Evolutionary conservation across 208 protist species (phyloP), one percentile per base, ranked within the genome.

Genomic region (Jaenimonas drosophilae): DNA sequence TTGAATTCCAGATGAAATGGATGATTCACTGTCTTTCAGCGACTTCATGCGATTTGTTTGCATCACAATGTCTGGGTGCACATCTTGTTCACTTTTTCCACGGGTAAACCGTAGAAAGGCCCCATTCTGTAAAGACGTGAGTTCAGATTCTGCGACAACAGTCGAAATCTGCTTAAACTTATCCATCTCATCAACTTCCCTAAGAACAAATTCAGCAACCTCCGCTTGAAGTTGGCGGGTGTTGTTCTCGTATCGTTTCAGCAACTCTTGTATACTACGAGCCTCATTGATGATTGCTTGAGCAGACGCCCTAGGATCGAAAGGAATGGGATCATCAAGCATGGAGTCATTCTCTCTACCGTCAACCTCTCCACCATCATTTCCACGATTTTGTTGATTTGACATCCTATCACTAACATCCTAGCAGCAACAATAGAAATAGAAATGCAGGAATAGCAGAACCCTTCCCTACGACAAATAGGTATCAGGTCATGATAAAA

Each of bases 151-250:
- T 14, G 39, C 46, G 32, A 63, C 54, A 29, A 40, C 57, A 14
- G 45, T 26, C 30, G 29, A 34, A 17, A 70, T 47, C 28, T 37
- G 30, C 1, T 44, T 46, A 27, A 68, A 48, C 6, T 34, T 42
- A 14, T 59, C 29, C 24, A 70, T 51, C 41, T 76, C 68, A 12
- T 51, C 53, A n/a, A 43, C 38, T 42, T 76, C 68, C 23, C 64
- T 37, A 26, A 53, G 12, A 2, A 61, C 47, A 63, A 76, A 70
- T 12, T 48, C 68, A 0, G 23, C 46, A 2, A 76, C 62, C 12
- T 62, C 62, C 17, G 38, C 42, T 29, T 60, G 48, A 30, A 76
- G 38, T 3, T 12, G 19, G 7, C 47, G 47, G 31, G 47, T 48
- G n/a, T 59, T 57, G 25, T 62, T 30, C 17, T 53, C 39, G 29